A percentile compares a stretch with the other conserved stretches of the same genome.
phyloP scores from a whole-genome alignment of 2,329 filamentous ascomycete species.

The Colletotrichum brevisporum region DNA sequence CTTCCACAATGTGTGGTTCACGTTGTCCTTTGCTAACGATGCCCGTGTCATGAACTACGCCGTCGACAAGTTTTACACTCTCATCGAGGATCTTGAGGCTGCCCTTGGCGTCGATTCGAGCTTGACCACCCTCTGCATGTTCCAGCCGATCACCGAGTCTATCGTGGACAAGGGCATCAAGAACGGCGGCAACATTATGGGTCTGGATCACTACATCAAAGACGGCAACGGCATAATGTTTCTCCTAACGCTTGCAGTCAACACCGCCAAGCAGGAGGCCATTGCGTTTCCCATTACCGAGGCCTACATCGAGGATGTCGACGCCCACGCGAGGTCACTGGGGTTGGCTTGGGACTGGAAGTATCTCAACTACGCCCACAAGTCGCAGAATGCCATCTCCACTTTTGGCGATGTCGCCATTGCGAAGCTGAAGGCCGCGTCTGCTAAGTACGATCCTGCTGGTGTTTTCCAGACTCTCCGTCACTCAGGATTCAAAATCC shows the following conservation, averaged over 20 bases:
- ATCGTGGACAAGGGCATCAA: slow-evolving; percentile 48
- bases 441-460: slow-evolving; percentile 54
- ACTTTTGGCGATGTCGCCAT: slow-evolving; percentile 56
- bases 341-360: slow-evolving; percentile 47
- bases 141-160: slow-evolving; percentile 51
- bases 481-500: slow-evolving; percentile 51
- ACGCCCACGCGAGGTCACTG: slow-evolving; percentile 45
- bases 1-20: slow-evolving; percentile 54
- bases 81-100: slow-evolving; percentile 47
- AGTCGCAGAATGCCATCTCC: slow-evolving; percentile 53
- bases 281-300: slow-evolving; percentile 54
- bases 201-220: slow-evolving; percentile 48
- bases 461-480: slow-evolving; percentile 55
- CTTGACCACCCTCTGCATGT: slow-evolving; percentile 50
- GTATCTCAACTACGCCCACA: slow-evolving; percentile 62
- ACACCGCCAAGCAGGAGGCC: slow-evolving; percentile 51
- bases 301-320: slow-evolving; percentile 50
- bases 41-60: slow-evolving; percentile 51
- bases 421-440: slow-evolving; percentile 48
- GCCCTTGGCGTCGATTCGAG: slow-evolving; percentile 44
- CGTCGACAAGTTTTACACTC: slow-evolving; percentile 47
- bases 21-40: slow-evolving; percentile 53
- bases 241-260: slow-evolving; percentile 48
- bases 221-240: slow-evolving; percentile 51
- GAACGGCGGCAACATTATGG: slow-evolving; percentile 53